Evolutionary conservation across 805 yeast genomes (phyloP), one percentile per base, ranked within the genome.

Genomic region (Debaryomyces prosopidis): DNA sequence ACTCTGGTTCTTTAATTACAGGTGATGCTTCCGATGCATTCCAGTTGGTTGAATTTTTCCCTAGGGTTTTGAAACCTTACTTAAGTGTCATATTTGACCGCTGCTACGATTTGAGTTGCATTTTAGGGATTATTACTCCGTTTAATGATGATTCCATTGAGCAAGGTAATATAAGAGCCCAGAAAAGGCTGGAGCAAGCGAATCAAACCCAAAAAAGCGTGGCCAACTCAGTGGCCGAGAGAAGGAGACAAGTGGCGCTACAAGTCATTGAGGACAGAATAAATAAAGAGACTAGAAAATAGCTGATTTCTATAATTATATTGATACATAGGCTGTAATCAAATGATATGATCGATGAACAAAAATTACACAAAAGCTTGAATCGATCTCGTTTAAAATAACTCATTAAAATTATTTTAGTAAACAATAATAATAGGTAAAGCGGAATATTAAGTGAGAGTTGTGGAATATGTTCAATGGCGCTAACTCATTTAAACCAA

Each of bases 1-100:
- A 52, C 10, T 27, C 61, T 4, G 53, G 60, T 44, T 53, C 59
- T 30, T 60, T 73, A 18, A 66, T 83, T 9, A 64, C 77, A 20
- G 97, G 97, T 32, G 97, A 90, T 63, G 96, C 97, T 0, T 84
- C 94, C 0, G 97, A 91, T 53, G 86, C 92, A 1, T 91, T 91
- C 71, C 82, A 87, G 44, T 75, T 91, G 50, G 83, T 84, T 27
- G 85, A 85, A 55, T 89, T 91, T 62, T 91, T 91, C 80, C 97
- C 97, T 0, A 81, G 75, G 39, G 60, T 77, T 1, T 30, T 77
- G 2, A 80, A 81, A 44, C 78, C 81, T 2, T 50, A 76, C 19
- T 60, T 89, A 39, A 69, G 71, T 28, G 80, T 82, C 1, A 54
- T 82, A 0, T 82, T 84, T 48, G 61, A 69, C 42, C 52, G 55